A percentile compares a stretch with the other conserved stretches of the same genome.
Evolutionary conservation across 2,329 filamentous ascomycete species (phyloP).

Genomic region (Scortechinia acanthostroma): DNA sequence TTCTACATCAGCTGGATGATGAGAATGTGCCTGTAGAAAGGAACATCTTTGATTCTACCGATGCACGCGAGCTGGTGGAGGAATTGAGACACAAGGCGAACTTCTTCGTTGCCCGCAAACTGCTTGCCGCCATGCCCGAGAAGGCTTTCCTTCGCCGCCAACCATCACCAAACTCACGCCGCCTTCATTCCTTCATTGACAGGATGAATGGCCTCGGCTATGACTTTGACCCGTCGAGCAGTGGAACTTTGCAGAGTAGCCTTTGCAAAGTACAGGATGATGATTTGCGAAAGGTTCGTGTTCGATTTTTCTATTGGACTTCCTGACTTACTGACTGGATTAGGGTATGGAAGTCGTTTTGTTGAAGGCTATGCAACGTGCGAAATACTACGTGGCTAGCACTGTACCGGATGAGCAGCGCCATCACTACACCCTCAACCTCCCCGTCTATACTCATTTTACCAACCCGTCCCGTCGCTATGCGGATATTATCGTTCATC

Average conservation of each 20-base stretch:
- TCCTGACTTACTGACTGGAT: too few relatives aligned
- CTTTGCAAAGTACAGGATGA: conserved; percentile 86
- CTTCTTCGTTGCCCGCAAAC: conserved; percentile 76
- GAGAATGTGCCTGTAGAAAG: conserved; percentile 95
- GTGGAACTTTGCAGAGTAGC: conserved; percentile 85
- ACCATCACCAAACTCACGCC: conserved; percentile 75
- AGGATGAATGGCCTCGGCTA: conserved; percentile 88
- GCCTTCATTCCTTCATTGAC: conserved; percentile 83
- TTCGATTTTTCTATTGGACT: too few relatives aligned
- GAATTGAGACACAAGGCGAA: conserved; percentile 94
- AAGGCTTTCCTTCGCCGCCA: conserved; percentile 90
- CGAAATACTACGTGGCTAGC: conserved; percentile 85
- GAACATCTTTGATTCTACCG: conserved; percentile 88
- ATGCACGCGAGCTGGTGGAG: conserved; percentile 86
- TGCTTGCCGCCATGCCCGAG: conserved; percentile 73
- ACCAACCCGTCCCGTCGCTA: conserved; percentile 92
- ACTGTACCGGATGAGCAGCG: conserved; percentile 73
- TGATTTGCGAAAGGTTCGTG: conserved; percentile 71
- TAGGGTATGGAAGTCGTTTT: conserved; percentile 83
- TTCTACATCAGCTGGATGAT: conserved; percentile 90
- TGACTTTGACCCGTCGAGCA: conserved; percentile 82
- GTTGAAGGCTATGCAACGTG: conserved; percentile 90
- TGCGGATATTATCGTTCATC: conserved; percentile 89
- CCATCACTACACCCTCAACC: conserved; percentile 85
- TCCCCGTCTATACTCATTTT: conserved; percentile 94